These are phyloP conservation scores for Penicillium hordei DNA, from an alignment of 2,329 filamentous ascomycete species.

Conservation along the genomic window DNA sequence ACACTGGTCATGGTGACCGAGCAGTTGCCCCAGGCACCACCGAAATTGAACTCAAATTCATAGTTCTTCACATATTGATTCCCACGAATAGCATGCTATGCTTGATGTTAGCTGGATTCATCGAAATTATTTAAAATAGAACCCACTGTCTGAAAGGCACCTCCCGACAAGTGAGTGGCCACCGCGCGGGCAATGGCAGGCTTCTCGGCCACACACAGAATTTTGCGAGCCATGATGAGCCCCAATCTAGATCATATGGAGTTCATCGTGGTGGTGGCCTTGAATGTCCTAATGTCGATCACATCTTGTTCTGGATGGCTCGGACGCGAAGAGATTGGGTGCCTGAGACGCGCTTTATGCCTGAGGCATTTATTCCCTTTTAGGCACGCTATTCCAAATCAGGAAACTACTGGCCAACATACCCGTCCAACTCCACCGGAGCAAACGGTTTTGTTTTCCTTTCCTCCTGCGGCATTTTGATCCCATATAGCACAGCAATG, in stretches of 20 bases:
- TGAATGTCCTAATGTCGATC: slow-evolving; percentile 7
- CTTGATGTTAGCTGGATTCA: slow-evolving; percentile 18
- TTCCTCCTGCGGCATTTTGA: background rate
- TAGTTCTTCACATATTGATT: slow-evolving; percentile 91
- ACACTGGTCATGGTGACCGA: slow-evolving; percentile 93
- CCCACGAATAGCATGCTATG: slow-evolving; percentile 65
- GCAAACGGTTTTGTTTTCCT: slow-evolving; percentile 10
- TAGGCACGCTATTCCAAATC: slow-evolving; percentile 14
- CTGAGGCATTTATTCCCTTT: slow-evolving; percentile 12
- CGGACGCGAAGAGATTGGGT: slow-evolving; percentile 15
- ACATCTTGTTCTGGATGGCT: slow-evolving; percentile 16
- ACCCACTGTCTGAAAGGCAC: slow-evolving; percentile 67
- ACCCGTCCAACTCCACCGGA: slow-evolving; percentile 4
- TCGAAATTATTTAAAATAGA: background rate
- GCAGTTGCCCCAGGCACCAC: slow-evolving; percentile 73
- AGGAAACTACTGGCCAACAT: slow-evolving; percentile 22
- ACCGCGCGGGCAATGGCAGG: slow-evolving; percentile 95
- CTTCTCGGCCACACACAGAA: slow-evolving; percentile 81
- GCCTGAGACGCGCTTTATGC: slow-evolving; percentile 12
- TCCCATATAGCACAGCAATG: slow-evolving; percentile 44
- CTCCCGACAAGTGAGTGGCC: slow-evolving; percentile 82
- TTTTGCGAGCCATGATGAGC: slow-evolving; percentile 49
- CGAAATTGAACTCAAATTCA: slow-evolving; percentile 85
- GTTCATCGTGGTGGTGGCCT: slow-evolving; percentile 10
- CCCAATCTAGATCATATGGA: slow-evolving; percentile 8